phyloP scores from a whole-genome alignment of 345 rosid genomes.

The Syzygium aromaticum region DNA sequence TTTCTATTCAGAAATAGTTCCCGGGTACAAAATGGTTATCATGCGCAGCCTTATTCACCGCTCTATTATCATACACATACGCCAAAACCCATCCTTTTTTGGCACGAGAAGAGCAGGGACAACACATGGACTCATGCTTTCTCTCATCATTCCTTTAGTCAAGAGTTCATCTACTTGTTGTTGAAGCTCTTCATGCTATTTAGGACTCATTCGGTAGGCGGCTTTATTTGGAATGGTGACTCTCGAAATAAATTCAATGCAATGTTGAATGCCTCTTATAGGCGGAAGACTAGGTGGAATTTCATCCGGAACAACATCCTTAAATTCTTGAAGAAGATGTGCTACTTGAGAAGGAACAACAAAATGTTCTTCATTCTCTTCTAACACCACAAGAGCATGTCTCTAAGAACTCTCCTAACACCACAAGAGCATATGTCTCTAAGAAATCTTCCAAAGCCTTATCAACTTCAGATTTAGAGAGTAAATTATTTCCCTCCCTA shows the following conservation, averaged over 20 bases:
- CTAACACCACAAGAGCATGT: not conserved
- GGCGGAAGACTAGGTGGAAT: not conserved
- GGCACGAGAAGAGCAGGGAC: not conserved
- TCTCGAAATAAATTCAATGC: not conserved
- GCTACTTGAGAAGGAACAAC: not conserved
- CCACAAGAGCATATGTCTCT: not conserved
- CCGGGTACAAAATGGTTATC: too few species aligned
- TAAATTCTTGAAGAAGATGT: not conserved
- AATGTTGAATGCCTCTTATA: not conserved
- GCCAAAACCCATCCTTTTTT: not conserved
- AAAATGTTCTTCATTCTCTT: not conserved
- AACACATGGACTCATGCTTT: not conserved
- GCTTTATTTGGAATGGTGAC: not conserved
- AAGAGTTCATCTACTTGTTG: not conserved
- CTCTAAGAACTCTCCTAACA: not conserved
- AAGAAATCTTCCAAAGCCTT: not conserved
- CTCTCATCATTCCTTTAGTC: not conserved
- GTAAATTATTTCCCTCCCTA: not conserved
- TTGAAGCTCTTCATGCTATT: not conserved
- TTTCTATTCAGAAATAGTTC: too few species aligned
- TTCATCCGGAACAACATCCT: not conserved
- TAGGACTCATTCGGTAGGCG: not conserved
- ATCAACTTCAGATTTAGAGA: not conserved
- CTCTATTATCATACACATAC: not conserved
- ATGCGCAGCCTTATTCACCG: too few species aligned